Evolutionary conservation across 2,329 filamentous ascomycete species (phyloP).

Genomic region (Diplocarpon mali): DNA sequence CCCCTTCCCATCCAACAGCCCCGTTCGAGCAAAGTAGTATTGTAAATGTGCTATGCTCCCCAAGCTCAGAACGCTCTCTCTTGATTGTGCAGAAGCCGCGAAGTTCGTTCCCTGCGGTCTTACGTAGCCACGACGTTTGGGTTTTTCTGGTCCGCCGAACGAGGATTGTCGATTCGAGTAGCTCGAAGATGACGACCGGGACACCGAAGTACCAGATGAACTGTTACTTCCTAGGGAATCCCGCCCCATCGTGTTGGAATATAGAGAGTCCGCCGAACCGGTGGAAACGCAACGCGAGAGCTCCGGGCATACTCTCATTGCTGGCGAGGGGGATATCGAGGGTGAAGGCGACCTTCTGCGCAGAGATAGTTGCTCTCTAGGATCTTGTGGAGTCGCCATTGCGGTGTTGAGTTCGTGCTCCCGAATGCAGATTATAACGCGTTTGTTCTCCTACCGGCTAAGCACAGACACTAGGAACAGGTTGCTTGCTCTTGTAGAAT

Average conservation of each 20-base stretch:
- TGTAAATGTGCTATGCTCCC: slow-evolving; percentile 96
- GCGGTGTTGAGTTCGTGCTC: slow-evolving; percentile 14
- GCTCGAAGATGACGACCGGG: slow-evolving; percentile 54
- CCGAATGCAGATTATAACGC: slow-evolving; percentile 7
- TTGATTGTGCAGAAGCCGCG: slow-evolving; percentile 75
- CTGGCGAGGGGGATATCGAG: slow-evolving; percentile 21
- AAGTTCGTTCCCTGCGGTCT: slow-evolving; percentile 45
- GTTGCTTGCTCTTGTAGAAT: neutral
- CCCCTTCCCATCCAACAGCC: slow-evolving; percentile 85
- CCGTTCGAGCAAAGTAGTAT: slow-evolving; percentile 95
- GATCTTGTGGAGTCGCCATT: slow-evolving; percentile 32
- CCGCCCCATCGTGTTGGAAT: slow-evolving; percentile 33
- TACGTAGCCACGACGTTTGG: slow-evolving; percentile 31
- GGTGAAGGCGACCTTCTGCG: slow-evolving; percentile 50
- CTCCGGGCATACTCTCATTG: slow-evolving; percentile 28
- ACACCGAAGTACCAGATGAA: slow-evolving; percentile 38
- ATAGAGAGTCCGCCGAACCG: slow-evolving; percentile 36
- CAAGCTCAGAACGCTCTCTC: slow-evolving; percentile 91
- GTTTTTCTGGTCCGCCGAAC: slow-evolving; percentile 26
- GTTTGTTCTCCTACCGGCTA: slow-evolving; percentile 3
- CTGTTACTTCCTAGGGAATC: slow-evolving; percentile 41
- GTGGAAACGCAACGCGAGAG: slow-evolving; percentile 56
- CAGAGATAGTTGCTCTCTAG: slow-evolving; percentile 21
- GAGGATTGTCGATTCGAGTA: slow-evolving; percentile 35
- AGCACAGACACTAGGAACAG: neutral